Evolutionary conservation across 176 grass and related monocot species (phyloP), one percentile per base, ranked within the genome.

Genomic region (Oryza coarctata): DNA sequence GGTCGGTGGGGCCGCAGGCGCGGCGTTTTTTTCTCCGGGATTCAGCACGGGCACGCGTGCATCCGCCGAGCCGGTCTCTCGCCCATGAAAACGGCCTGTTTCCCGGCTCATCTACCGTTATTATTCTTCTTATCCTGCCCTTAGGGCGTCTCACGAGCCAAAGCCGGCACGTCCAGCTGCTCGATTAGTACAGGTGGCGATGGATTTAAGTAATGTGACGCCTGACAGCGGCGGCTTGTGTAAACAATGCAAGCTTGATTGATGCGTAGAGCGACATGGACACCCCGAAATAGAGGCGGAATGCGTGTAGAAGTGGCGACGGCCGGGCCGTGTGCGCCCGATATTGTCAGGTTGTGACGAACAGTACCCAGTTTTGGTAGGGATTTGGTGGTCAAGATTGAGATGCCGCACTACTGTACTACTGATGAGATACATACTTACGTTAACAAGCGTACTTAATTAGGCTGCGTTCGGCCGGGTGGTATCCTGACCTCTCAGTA

Each of bases 401-500:
- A 80, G 76, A 80, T 79, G 63, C 32, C 14, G 35, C 61, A 2
- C 34, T 68, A 43, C 2, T 18, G 8, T 49, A 25, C 38, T 6
- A 4, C 3, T 50, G 79, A 44, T 78, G 83, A 85, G 38, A 71
- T 78, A 75, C 66, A 49, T 72, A 75, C 83, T 86, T 64, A 73
- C 67, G 67, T 85, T 43, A 77, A 39, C 64, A 22, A 4, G 29
- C 4, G 12, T 30, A 12, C 6, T 43, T 63, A 22, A 38, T 71
- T 85, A 68, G 2, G 35, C 14, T 13, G 20, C n/a, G n/a, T n/a
- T n/a, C n/a, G n/a, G n/a, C n/a, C n/a, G n/a, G n/a, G n/a, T n/a
- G n/a, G n/a, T n/a, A n/a, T n/a, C n/a, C n/a, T n/a, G n/a, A n/a
- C n/a, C n/a, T n/a, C n/a, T n/a, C n/a, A n/a, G n/a, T n/a, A n/a